These are phyloP conservation scores for Echinosophora koreensis DNA, from an alignment of 306 rosid genomes.

Conservation along the genomic window DNA sequence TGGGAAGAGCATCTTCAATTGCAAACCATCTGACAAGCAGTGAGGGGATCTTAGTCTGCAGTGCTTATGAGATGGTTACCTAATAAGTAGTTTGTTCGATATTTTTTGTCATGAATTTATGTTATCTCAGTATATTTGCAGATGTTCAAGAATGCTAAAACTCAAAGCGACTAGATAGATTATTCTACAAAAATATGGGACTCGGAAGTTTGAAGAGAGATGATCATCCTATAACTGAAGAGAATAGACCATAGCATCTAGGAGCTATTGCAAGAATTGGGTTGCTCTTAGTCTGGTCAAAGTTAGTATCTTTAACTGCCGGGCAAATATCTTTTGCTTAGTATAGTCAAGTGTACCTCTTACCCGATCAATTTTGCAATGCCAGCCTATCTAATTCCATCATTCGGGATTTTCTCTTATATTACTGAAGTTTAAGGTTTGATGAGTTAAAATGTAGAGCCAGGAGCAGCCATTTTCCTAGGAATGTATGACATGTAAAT, in stretches of 20 bases:
- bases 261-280: slow-evolving; percentile 53
- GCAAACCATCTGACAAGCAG: slow-evolving; percentile 31
- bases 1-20: background rate
- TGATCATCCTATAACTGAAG: slow-evolving; percentile 37
- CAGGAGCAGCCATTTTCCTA: slow-evolving; percentile 53
- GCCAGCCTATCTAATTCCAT: slow-evolving; percentile 55
- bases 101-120: slow-evolving; percentile 27
- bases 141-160: slow-evolving; percentile 74
- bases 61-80: slow-evolving; percentile 13
- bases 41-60: slow-evolving; percentile 9
- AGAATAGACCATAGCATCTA: slow-evolving; percentile 50
- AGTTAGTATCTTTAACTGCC: slow-evolving; percentile 56
- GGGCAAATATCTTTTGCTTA: slow-evolving; percentile 57
- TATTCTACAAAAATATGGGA: slow-evolving; percentile 36
- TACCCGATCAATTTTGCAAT: slow-evolving; percentile 84
- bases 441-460: slow-evolving; percentile 51
- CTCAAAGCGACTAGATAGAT: slow-evolving; percentile 41
- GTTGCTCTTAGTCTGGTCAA: slow-evolving; percentile 47
- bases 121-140: slow-evolving; percentile 53
- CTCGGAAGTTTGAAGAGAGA: slow-evolving; percentile 41
- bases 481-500: slow-evolving; percentile 50
- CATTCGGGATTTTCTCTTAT: slow-evolving; percentile 50
- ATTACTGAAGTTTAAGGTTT: slow-evolving; percentile 47
- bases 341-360: slow-evolving; percentile 54
- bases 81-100: background rate